Evolutionary conservation across 2,329 filamentous ascomycete species (phyloP), one percentile per base, ranked within the genome.

Genomic region (Alternaria alternata): DNA sequence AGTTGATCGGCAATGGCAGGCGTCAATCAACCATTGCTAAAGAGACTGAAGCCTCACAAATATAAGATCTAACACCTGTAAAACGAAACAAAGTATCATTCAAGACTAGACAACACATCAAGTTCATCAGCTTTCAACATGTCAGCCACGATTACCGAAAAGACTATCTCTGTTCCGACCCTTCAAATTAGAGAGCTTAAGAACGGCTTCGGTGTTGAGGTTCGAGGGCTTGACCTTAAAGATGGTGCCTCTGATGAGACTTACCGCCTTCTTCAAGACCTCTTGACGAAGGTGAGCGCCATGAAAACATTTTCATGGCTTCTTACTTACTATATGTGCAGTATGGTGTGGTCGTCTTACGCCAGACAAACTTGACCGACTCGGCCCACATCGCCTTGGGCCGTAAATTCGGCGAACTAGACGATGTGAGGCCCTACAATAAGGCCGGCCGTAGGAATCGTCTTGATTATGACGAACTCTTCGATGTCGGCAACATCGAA

Each of bases 401-500:
- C 11, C 67, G 70, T 1, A 78, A 77, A 0, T 82, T 88, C 59
- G 87, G 86, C 14, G 83, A 86, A 16, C 80, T 88, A 0, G 86
- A 61, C 28, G 47, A 61, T 26, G 42, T 57, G 7, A 36, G 34
- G 14, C 54, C 48, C 2, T 87, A 84, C 73, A 74, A 83, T 7
- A 75, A 74, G 1, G 76, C 75, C 0, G 84, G 82, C 16, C 80
- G 83, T 43, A 79, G 81, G 65, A 78, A 82, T 58, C 81, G 85
- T 20, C 82, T 85, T 62, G 66, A 74, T 2, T 79, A 83, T 61
- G 75, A 80, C 42, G 83, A 87, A 69, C 79, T 88, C 1, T 88
- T 88, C 69, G 86, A 88, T 64, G 85, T 85, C 0, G 80, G 83
- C 52, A 88, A 88, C 70, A 75, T 87, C 12, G 81, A 85, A 49